phyloP scores from a whole-genome alignment of 2,329 filamentous ascomycete species.

The Cercospora nicotianae region DNA sequence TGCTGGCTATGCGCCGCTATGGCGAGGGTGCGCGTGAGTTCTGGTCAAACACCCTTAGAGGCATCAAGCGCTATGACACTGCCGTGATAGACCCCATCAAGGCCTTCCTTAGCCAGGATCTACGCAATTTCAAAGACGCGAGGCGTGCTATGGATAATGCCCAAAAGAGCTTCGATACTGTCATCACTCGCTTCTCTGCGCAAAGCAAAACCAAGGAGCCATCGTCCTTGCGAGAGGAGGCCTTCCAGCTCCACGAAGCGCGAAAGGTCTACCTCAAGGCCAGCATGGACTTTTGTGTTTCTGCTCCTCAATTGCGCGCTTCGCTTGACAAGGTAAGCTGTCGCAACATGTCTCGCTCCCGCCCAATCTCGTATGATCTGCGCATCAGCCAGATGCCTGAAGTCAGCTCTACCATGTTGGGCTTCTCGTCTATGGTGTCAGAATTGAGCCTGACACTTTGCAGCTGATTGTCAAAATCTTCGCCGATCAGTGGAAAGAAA shows the following conservation, averaged over 20 bases:
- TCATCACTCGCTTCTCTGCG: slow-evolving; percentile 75
- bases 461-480: slow-evolving; percentile 76
- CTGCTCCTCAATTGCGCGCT: slow-evolving; percentile 80
- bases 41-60: slow-evolving; percentile 73
- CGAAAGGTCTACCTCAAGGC: slow-evolving; percentile 87
- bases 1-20: slow-evolving; percentile 80
- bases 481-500: slow-evolving; percentile 83
- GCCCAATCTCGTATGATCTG: neutral
- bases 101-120: slow-evolving; percentile 72
- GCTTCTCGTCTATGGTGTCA: neutral
- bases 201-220: slow-evolving; percentile 94
- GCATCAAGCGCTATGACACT: slow-evolving; percentile 74
- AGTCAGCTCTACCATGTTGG: neutral
- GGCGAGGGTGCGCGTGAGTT: slow-evolving; percentile 84
- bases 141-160: slow-evolving; percentile 72
- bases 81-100: slow-evolving; percentile 80
- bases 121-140: slow-evolving; percentile 83
- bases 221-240: slow-evolving; percentile 87
- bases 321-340: slow-evolving; percentile 67
- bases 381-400: neutral
- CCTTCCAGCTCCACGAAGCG: slow-evolving; percentile 91
- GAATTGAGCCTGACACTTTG: slow-evolving; percentile 2
- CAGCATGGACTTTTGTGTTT: slow-evolving; percentile 88
- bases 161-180: slow-evolving; percentile 81
- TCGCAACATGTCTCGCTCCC: neutral